Evolutionary conservation across 78 protist species (phyloP), one percentile per base, ranked within the genome.

Genomic region (Andalucia godoyi): DNA sequence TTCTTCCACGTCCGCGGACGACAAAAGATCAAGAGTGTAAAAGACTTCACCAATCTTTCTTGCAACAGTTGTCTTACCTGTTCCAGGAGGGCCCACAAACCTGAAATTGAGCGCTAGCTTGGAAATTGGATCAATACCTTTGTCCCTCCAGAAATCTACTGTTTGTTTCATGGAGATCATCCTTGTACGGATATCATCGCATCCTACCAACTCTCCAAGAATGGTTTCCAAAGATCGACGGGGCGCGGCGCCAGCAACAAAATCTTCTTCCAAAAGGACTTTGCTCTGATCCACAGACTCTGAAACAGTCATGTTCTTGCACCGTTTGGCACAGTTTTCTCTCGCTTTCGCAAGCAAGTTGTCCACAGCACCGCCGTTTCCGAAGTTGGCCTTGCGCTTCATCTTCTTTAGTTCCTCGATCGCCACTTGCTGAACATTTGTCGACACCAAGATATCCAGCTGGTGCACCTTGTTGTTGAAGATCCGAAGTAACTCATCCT

Each of bases 11-110:
- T 27, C 72, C 12, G 67, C 74, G 13, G 51, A 25, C n/a, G 62
- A 45, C 21, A 57, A 66, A 37, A 75, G 39, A 10, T 64, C 67
- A 1, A 41, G 13, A 23, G 45, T 51, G 10, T 30, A 9, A 46
- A 68, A 65, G 40, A 68, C 3, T 18, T 0, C 12, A 8, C 68
- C 81, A 27, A 43, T 43, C 30, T 67, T 5, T 52, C 60, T 41
- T 8, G 74, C 74, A 30, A 59, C 59, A 17, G 75, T 66, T 4
- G 81, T 76, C 58, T 76, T 67, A 41, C 81, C 82, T 0, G 82
- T 53, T 10, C 74, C 71, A 1, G 81, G 69, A 27, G 57, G 65
- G 37, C 74, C 80, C 34, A 27, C 27, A 23, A 65, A 8, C 43
- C 2, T 33, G 17, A 54, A 36, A 54, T 72, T 5, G 23, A 63